Base-by-base conservation (phyloP, 768 basidiomycete species). In the Termitomyces sp. region DNA sequence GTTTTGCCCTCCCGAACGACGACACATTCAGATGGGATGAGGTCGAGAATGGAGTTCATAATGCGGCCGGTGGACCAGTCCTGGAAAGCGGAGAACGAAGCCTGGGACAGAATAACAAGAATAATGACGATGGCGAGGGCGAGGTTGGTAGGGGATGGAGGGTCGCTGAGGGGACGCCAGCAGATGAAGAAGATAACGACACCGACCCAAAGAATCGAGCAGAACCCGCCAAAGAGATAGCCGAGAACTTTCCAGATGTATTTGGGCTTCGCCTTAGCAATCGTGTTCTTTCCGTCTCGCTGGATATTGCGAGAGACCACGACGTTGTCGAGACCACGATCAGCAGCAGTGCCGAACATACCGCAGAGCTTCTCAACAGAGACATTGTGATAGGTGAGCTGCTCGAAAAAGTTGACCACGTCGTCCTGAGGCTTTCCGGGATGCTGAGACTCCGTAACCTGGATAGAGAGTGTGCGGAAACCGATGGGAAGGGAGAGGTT, bases 381-480 rank as follows among this genome's bases (percentile, higher is more conserved):
- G 29, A 56, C 49, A 23, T 47, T 57, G 27, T 63, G 62, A 49
- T 54, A 63, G 2, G 52, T 53, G 17, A 63, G 55, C 11, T 59
- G 37, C 32, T 61, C 53, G n/a, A 64, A 64, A 23, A 62, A 64
- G 27, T 64, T 54, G 31, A 55, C 58, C 12, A 59, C 58, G 9
- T 64, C 59, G n/a, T 54, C 49, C 12, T 53, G 49, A 11, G 37
- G 19, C 44, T 46, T 58, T 44, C 45, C 54, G 1, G 47, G 44
- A 21, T 46, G 51, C 45, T 59, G 58, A 17, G 60, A 57, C 25
- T 64, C 61, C 19, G 58, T 59, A 29, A 64, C 61, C 5, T 64
- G 63, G 37, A 64, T 64, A 19, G 63, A 64, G 46, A 64, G 63
- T 3, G 63, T 64, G 31, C 63, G 63, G 35, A 64, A 64, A 31